Evolutionary conservation across 2,329 filamentous ascomycete species (phyloP).

Genomic region (Sporothrix humicola): DNA sequence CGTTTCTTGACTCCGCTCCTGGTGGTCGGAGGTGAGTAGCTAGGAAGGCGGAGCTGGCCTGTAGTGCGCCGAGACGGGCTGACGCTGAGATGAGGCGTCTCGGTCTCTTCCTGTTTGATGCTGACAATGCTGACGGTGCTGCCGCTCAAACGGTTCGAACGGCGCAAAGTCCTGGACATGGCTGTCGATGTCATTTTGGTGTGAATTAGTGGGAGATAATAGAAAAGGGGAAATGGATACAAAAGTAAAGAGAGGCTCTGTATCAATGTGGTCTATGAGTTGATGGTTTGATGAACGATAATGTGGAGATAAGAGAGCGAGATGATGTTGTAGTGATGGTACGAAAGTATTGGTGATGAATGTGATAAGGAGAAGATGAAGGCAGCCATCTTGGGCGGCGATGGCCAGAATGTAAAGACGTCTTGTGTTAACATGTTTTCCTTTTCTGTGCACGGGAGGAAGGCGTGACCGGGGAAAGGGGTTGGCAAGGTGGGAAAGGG

Average conservation of each 20-base stretch:
- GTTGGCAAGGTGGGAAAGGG: slow-evolving; percentile 3
- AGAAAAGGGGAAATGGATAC: background rate
- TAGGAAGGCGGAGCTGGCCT: slow-evolving; percentile 3
- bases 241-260: background rate
- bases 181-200: background rate
- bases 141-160: background rate
- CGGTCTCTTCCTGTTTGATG: background rate
- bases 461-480: background rate
- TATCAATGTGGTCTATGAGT: background rate
- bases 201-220: too few species aligned
- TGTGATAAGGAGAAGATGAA: background rate
- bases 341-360: background rate
- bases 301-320: background rate
- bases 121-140: background rate
- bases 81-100: background rate
- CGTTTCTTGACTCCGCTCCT: background rate
- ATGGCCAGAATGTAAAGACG: background rate
- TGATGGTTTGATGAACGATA: background rate
- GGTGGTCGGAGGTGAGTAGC: too few species aligned
- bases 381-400: background rate
- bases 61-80: slow-evolving; percentile 12
- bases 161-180: background rate
- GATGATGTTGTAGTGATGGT: slow-evolving; percentile 6
- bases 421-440: slow-evolving; percentile 13
- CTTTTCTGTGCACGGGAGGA: background rate